Conservation (phyloP, 305 asterid species). For the Caryopteris hybrid region DNA sequence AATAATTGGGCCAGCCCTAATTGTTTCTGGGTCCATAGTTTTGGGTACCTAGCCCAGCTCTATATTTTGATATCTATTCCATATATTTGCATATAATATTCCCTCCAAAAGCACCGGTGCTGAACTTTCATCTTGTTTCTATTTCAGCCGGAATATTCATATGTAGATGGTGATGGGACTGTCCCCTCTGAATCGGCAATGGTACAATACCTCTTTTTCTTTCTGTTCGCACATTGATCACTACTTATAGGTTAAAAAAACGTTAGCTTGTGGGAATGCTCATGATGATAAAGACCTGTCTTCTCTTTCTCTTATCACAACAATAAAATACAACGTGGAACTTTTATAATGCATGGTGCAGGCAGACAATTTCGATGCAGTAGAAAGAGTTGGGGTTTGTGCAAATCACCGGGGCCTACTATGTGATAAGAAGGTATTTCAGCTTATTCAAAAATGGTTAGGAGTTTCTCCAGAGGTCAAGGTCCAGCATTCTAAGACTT, state of each 20-base stretch:
- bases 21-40: not conserved
- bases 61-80: not conserved
- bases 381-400: constrained; percentile 56
- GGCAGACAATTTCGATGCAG: constrained; percentile 59
- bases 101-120: not conserved
- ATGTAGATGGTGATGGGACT: constrained; percentile 86
- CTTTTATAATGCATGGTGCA: constrained; percentile 16
- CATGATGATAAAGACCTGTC: not conserved
- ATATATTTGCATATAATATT: not conserved
- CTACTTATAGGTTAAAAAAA: not conserved
- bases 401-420: constrained; percentile 49
- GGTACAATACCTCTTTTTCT: constrained; percentile 24
- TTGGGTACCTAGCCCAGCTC: not conserved
- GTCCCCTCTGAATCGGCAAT: constrained; percentile 85
- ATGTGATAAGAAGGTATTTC: constrained; percentile 32
- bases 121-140: not conserved
- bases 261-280: not conserved
- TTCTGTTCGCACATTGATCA: not conserved
- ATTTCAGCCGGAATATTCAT: constrained; percentile 71
- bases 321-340: not conserved
- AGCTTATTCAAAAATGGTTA: constrained; percentile 48
- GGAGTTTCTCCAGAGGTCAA: constrained; percentile 34
- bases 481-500: constrained; percentile 14
- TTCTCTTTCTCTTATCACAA: not conserved
- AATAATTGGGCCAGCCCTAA: not conserved